A percentile compares a stretch with the other conserved stretches of the same genome.
Evolutionary conservation across 257 asterid species (phyloP).

Genomic region (Capsicum chinense): DNA sequence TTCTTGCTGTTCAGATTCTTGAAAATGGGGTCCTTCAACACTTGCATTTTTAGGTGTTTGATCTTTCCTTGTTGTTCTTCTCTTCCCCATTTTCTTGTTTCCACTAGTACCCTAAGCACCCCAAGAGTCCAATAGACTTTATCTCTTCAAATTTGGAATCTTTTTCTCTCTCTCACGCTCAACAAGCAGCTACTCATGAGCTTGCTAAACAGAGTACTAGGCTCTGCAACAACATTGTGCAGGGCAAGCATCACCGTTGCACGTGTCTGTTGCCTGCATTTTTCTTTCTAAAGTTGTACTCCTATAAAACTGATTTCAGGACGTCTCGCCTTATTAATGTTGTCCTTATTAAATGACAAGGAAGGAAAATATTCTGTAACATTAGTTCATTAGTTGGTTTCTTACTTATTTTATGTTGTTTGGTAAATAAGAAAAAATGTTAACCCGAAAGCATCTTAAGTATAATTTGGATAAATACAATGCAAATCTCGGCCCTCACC

Average conservation of each 20-base stretch:
- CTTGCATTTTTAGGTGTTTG: neutral
- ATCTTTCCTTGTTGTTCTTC: conserved; percentile 7
- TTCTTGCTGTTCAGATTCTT: conserved; percentile 5
- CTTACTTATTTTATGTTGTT: no score
- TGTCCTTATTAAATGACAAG: no score
- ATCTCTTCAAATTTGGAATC: neutral
- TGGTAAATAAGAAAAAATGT: no score
- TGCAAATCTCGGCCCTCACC: no score
- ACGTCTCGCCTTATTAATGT: no score
- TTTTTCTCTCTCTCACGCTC: neutral
- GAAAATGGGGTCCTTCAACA: neutral
- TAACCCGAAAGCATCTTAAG: no score
- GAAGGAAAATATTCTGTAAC: no score
- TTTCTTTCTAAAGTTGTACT: no score
- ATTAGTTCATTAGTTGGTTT: no score
- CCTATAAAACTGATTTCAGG: no score
- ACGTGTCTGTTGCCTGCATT: neutral
- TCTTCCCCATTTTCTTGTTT: neutral
- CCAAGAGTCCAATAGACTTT: neutral
- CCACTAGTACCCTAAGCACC: no score
- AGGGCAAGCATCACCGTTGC: neutral
- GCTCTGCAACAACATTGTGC: neutral
- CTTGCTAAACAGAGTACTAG: neutral
- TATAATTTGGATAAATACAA: no score
- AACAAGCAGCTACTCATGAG: neutral